These are phyloP conservation scores for Rubroboletus satanas DNA, from an alignment of 768 basidiomycete species.

Conservation along the genomic window DNA sequence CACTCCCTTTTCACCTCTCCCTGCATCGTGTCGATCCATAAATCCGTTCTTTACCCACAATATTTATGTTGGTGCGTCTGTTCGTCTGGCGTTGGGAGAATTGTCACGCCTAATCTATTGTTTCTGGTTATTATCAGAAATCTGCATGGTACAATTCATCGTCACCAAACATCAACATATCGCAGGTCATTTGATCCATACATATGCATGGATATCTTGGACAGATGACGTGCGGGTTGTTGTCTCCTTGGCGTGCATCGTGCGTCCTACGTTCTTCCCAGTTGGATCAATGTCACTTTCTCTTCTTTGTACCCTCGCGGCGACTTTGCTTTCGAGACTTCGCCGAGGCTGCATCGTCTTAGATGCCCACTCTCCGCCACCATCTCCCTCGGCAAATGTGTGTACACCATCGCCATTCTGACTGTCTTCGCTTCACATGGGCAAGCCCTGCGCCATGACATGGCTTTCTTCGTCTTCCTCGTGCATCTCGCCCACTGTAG, in stretches of 20 bases:
- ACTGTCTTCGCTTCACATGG: not conserved
- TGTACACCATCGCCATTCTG: not conserved
- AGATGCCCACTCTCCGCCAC: not conserved
- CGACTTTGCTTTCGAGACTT: not conserved
- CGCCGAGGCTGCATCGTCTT: not conserved
- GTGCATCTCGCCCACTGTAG: not conserved
- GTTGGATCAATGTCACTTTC: not conserved
- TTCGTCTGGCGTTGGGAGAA: not conserved
- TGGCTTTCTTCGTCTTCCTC: not conserved
- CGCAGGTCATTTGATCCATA: not conserved
- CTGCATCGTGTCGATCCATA: not conserved
- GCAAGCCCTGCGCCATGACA: not conserved
- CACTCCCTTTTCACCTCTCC: not conserved
- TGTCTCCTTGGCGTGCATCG: not conserved
- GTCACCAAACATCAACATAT: not conserved
- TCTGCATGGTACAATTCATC: not conserved
- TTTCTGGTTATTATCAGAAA: not conserved
- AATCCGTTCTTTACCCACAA: not conserved
- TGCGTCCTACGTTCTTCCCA: not conserved
- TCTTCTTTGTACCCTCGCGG: not conserved
- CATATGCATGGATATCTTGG: not conserved
- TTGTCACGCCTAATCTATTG: not conserved
- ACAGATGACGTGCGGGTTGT: not conserved
- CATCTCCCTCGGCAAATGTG: not conserved
- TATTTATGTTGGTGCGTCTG: slow-evolving; percentile 9